Evolutionary conservation across 2,329 filamentous ascomycete genomes (phyloP).

Genomic region (Monilinia polystroma): DNA sequence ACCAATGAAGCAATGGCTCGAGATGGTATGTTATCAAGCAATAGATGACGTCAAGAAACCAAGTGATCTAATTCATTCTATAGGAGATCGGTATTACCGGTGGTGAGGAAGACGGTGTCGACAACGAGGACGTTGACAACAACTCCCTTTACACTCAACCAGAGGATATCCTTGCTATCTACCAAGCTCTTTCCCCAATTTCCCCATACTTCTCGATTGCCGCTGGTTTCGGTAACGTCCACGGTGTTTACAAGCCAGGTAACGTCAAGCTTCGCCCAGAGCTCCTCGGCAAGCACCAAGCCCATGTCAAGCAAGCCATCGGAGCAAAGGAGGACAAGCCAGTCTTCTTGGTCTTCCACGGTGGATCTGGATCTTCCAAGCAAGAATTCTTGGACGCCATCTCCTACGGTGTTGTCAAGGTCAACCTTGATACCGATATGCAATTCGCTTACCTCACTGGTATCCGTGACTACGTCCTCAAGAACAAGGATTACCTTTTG

Average conservation of each 20-base stretch:
- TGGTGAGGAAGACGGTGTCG: slow-evolving; percentile 96
- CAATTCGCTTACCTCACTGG: slow-evolving; percentile 92
- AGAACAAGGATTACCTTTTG: slow-evolving; percentile 92
- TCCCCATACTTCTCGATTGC: slow-evolving; percentile 97
- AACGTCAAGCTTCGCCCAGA: slow-evolving; percentile 97
- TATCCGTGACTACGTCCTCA: slow-evolving; percentile 90
- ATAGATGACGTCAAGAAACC: not conserved
- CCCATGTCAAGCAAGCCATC: slow-evolving; percentile 80
- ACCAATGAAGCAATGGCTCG: slow-evolving; percentile 97
- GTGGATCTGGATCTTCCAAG: slow-evolving; percentile 88
- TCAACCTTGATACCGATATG: slow-evolving; percentile 98
- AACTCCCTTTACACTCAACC: slow-evolving; percentile 96
- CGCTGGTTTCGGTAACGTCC: slow-evolving; percentile 97
- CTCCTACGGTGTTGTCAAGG: slow-evolving; percentile 93
- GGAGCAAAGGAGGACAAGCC: slow-evolving; percentile 76
- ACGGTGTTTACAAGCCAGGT: slow-evolving; percentile 97
- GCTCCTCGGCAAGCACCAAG: slow-evolving; percentile 95
- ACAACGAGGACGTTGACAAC: slow-evolving; percentile 98
- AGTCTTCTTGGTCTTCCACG: slow-evolving; percentile 99
- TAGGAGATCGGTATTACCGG: slow-evolving; percentile 89
- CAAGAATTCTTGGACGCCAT: slow-evolving; percentile 89
- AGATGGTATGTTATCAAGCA: slow-evolving; percentile 67
- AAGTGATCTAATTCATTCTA: slow-evolving; percentile 12
- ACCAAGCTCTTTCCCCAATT: slow-evolving; percentile 80
- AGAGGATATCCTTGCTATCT: slow-evolving; percentile 91